Evolutionary conservation across 257 asterid species (phyloP).

Genomic region (Solanum pinnatisectum): DNA sequence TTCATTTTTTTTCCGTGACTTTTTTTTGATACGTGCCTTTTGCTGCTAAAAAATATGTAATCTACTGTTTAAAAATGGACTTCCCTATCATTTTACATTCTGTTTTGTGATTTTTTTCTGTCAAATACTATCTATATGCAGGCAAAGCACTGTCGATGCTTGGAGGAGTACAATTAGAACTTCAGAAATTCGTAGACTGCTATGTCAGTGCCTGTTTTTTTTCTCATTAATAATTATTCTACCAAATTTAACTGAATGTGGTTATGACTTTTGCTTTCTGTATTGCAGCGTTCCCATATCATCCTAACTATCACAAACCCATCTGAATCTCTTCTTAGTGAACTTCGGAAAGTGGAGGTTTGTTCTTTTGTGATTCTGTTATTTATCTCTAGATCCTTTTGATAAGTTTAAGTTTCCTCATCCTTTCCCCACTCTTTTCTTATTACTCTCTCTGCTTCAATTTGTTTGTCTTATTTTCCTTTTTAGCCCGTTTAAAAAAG

Average conservation of each 20-base stretch:
- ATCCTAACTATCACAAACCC: slow-evolving; percentile 85
- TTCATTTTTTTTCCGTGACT: background rate
- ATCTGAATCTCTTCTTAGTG: slow-evolving; percentile 88
- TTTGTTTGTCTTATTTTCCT: background rate
- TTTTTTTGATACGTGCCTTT: background rate
- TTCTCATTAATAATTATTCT: background rate
- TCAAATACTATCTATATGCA: slow-evolving; percentile 24
- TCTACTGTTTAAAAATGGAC: background rate
- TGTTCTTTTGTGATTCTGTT: slow-evolving; percentile 9
- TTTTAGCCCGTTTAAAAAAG: background rate
- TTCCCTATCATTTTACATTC: background rate
- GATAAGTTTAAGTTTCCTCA: background rate
- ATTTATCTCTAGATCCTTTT: slow-evolving; percentile 1
- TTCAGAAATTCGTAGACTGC: slow-evolving; percentile 74
- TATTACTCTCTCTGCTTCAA: background rate
- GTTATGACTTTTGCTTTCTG: slow-evolving; percentile 24
- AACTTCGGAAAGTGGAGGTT: slow-evolving; percentile 98
- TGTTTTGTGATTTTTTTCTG: background rate
- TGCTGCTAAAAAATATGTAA: background rate
- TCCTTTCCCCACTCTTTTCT: background rate
- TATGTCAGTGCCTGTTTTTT: slow-evolving; percentile 48
- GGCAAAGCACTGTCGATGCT: slow-evolving; percentile 66
- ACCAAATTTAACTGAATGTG: background rate
- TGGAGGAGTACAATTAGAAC: slow-evolving; percentile 79
- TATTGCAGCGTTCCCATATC: slow-evolving; percentile 72